Conservation (phyloP, 768 basidiomycete genomes). For the Russula brevipes region DNA sequence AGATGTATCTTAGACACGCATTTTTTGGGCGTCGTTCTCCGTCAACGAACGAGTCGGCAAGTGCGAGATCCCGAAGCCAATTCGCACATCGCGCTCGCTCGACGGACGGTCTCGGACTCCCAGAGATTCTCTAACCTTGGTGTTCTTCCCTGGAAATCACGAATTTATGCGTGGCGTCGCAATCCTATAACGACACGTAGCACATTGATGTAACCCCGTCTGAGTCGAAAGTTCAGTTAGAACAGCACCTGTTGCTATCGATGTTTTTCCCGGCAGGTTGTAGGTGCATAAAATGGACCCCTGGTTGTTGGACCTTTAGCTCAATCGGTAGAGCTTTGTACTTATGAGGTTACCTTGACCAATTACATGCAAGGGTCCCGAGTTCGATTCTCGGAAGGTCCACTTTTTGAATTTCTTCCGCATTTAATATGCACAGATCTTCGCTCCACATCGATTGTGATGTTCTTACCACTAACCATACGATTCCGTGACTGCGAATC, state of each 20-base stretch:
- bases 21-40: background rate
- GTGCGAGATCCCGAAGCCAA: background rate
- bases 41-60: background rate
- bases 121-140: too few species aligned
- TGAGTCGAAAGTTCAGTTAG: too few species aligned
- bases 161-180: background rate
- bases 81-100: background rate
- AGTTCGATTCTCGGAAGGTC: conserved; percentile 60
- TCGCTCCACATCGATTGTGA: background rate
- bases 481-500: background rate
- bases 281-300: background rate
- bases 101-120: background rate
- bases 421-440: too few species aligned
- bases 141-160: too few species aligned
- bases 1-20: conserved; percentile 3
- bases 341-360: conserved; percentile 48
- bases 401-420: conserved; percentile 34
- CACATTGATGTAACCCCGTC: background rate
- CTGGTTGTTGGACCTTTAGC: conserved; percentile 44
- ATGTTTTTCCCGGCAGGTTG: background rate
- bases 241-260: too few species aligned
- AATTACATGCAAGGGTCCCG: conserved; percentile 54
- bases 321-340: conserved; percentile 61
- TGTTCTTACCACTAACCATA: background rate
- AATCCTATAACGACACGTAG: background rate